Conservation (phyloP, 805 yeast species). For the Millerozyma acaciae region DNA sequence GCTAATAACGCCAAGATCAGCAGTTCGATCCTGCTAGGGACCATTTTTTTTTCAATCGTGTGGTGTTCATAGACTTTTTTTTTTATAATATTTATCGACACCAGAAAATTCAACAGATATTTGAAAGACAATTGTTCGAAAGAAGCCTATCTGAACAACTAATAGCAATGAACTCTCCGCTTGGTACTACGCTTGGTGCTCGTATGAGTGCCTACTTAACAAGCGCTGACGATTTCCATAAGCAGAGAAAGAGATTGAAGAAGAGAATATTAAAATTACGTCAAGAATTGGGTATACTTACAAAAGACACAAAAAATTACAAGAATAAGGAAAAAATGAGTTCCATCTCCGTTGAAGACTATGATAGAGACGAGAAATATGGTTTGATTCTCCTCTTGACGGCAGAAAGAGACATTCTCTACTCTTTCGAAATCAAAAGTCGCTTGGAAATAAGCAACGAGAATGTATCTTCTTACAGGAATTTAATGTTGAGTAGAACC, state of each 20-base stretch:
- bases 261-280: constrained; percentile 62
- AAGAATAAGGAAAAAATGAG: constrained; percentile 44
- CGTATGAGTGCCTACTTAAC: constrained; percentile 62
- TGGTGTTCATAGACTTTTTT: too few species aligned
- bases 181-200: constrained; percentile 46
- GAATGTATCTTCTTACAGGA: constrained; percentile 41
- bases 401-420: constrained; percentile 76
- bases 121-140: too few species aligned
- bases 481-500: constrained; percentile 54
- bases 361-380: constrained; percentile 46
- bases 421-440: constrained; percentile 60
- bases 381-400: constrained; percentile 59
- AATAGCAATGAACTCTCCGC: constrained; percentile 37
- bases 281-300: constrained; percentile 57
- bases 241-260: constrained; percentile 61
- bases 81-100: too few species aligned
- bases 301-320: constrained; percentile 65
- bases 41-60: constrained; percentile 43
- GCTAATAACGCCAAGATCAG: constrained; percentile 64
- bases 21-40: constrained; percentile 89
- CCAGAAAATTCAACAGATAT: too few species aligned
- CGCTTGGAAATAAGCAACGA: constrained; percentile 52
- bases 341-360: constrained; percentile 45
- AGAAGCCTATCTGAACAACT: not conserved
- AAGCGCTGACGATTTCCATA: constrained; percentile 64